A percentile compares a stretch with the other conserved stretches of the same genome.
Conservation (phyloP, 805 yeast genomes). For the Starmerella powellii region DNA sequence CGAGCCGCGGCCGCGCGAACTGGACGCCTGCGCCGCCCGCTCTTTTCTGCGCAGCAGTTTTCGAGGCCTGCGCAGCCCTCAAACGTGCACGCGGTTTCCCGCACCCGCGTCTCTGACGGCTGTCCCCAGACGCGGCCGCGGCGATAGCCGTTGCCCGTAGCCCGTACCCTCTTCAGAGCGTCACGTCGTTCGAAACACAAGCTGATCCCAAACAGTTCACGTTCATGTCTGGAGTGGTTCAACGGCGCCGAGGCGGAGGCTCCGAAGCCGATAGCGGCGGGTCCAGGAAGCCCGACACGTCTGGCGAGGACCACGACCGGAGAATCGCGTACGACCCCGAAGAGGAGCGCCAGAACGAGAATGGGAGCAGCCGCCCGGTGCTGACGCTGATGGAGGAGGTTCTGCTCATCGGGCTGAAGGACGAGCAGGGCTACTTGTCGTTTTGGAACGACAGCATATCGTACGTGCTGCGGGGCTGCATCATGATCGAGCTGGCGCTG, state of each 20-base stretch:
- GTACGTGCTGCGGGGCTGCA: conserved; percentile 90
- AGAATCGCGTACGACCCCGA: conserved; percentile 52
- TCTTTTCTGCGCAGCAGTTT: too few relatives aligned
- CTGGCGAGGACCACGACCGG: conserved; percentile 13
- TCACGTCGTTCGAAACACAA: neutral
- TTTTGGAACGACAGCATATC: conserved; percentile 98
- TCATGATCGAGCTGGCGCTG: conserved; percentile 79
- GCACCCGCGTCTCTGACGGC: too few relatives aligned
- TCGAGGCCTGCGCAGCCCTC: too few relatives aligned
- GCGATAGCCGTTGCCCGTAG: too few relatives aligned
- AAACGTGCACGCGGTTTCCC: too few relatives aligned
- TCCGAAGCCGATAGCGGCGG: conserved; percentile 2
- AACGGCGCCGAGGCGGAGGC: conserved; percentile 23
- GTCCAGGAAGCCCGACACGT: conserved; percentile 14
- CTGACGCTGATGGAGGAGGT: conserved; percentile 96
- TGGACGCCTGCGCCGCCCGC: too few relatives aligned
- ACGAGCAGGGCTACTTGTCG: conserved; percentile 88
- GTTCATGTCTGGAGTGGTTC: conserved; percentile 22
- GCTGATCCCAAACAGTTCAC: neutral
- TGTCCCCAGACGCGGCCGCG: too few relatives aligned
- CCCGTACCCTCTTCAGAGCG: too few relatives aligned
- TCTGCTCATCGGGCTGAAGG: conserved; percentile 80
- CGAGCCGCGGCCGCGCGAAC: too few relatives aligned
- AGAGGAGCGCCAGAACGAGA: conserved; percentile 35
- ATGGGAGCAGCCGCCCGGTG: conserved; percentile 45